Conservation (phyloP, 805 yeast genomes). For the Saturnispora hagleri region DNA sequence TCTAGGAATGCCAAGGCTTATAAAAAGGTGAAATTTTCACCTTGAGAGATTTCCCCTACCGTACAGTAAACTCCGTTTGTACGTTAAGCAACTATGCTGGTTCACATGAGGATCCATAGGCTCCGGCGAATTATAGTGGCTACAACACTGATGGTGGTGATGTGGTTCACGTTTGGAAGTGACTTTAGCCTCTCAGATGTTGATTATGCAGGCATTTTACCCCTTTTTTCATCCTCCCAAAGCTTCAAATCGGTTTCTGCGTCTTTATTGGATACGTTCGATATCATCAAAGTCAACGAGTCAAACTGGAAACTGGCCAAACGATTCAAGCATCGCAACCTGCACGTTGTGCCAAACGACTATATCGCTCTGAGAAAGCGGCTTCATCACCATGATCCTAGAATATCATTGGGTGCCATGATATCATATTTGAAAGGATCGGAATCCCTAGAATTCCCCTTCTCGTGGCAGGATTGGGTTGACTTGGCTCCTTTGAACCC, state of each 20-base stretch:
- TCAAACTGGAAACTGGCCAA: slow-evolving; percentile 2
- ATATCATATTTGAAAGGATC: not conserved
- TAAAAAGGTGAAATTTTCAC: not conserved
- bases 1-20: not conserved
- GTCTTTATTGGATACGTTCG: not conserved
- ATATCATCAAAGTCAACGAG: not conserved
- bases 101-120: not conserved
- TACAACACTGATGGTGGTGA: not conserved
- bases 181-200: not conserved
- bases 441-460: slow-evolving; percentile 18
- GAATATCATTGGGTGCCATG: slow-evolving; percentile 3
- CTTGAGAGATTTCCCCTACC: not conserved
- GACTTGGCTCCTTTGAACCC: slow-evolving; percentile 35
- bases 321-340: not conserved
- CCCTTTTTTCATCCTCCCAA: not conserved
- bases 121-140: not conserved
- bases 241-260: not conserved
- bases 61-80: not conserved
- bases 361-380: not conserved
- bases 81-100: not conserved
- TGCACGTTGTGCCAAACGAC: not conserved
- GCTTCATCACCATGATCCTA: slow-evolving; percentile 7
- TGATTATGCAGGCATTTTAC: not conserved
- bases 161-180: not conserved
- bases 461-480: slow-evolving; percentile 50